Evolutionary conservation across 352 stramenopile species (phyloP), one percentile per base, ranked within the genome.

Genomic region (Sclerospora graminicola): DNA sequence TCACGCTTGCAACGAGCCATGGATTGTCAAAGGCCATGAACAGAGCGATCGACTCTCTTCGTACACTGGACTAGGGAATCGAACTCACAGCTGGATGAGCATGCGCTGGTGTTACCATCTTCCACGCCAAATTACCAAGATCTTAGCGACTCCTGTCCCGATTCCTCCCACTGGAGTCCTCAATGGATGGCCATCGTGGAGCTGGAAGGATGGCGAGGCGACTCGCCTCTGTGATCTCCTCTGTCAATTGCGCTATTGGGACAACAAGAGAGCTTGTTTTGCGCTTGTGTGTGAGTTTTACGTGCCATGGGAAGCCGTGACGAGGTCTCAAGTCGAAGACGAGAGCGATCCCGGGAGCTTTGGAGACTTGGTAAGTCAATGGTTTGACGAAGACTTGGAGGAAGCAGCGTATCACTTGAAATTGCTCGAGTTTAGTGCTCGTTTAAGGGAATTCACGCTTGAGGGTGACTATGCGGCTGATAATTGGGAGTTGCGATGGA

Each of bases 51-150:
- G 70, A n/a, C 30, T 15, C 4, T 35, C 59, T 26, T 48, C 39
- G 1, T 37, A 60, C 13, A 44, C 56, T 3, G 56, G 46, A 8
- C 31, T 80, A 32, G 57, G 66, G 21, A 78, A 74, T 19, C 65
- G 65, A 41, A 89, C 74, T 0, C 61, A 63, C 16, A 72, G 74
- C 15, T 90, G 75, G 70, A 82, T 90, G 75, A 61, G 55, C 21
- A 79, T 91, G 68, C 76, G 68, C 16, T 91, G 80, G 80, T 78
- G 67, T 23, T 91, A 91, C 36, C 70, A 84, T 24, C 49, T 89
- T 15, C 77, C 80, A 26, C 65, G 80, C 43, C 63, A 48, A 33
- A 51, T 91, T 23, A 42, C 45, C 23, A 63, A 66, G 34, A 69
- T 89, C 23, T 42, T 66, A 21, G 69, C 62, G 11, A 63, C 66